Base-by-base conservation (phyloP, 768 basidiomycete species). In the Calocera viscosa region DNA sequence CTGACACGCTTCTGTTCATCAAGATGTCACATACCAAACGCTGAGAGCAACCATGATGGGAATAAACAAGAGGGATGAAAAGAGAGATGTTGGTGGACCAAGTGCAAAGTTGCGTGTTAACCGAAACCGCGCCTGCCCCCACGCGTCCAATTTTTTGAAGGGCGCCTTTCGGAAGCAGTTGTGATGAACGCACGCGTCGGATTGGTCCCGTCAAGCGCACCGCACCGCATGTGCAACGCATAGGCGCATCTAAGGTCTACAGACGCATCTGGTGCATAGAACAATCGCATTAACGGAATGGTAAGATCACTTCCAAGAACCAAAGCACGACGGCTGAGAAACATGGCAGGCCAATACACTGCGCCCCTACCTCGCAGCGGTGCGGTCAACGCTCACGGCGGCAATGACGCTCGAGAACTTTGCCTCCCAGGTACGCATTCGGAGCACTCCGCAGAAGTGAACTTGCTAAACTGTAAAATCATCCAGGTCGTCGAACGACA, bases 341-440 rank as follows among this genome's bases (percentile, higher is more conserved):
- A 5, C 22, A 11, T 14, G 39, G 19, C 72, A 98, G 95, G 95
- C 95, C 1, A 96, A 97, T 81, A 89, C 91, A 5, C 82, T 98
- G 53, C 84, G 95, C 74, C 94, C 95, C 1, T 98, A 99, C 78
- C 88, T 99, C 65, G 89, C 91, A 26, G 94, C 94, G 22, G 96
- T 99, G 66, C 83, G 96, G 70, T 92, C 92, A 5, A 96, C 96
- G 26, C 82, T 99, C 64, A 98, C 95, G n/a, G 95, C 96, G 33
- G 94, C 96, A 1, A 81, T 99, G 71, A 97, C 94, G 0, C 82
- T 99, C 69, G 93, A 99, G 80, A 92, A 94, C 83, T 99, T 99
- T 81, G 85, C 93, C 63, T 98, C 95, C 12, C 95, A 99, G 83
- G 91, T 92, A 76, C 72, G 73, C 35, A 11, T 12, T 63, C 26